Evolutionary conservation across 257 asterid genomes (phyloP).

Genomic region (Jaltomata sinuosa): DNA sequence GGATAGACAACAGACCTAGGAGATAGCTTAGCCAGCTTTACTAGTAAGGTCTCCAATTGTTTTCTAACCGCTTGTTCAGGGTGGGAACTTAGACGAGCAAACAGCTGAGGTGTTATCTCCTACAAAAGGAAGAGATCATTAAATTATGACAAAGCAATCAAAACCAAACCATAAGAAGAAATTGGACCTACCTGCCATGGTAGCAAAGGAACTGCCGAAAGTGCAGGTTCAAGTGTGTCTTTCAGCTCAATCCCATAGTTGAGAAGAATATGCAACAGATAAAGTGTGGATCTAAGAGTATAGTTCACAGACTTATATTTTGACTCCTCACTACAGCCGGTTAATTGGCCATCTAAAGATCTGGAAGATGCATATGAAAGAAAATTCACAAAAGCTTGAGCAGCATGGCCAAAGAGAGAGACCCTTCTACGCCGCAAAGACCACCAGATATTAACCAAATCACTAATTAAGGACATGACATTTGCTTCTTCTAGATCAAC

Average conservation of each 20-base stretch:
- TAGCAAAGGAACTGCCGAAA: slow-evolving; percentile 74
- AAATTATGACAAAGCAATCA: slow-evolving; percentile 19
- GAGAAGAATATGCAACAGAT: slow-evolving; percentile 78
- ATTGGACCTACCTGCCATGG: slow-evolving; percentile 84
- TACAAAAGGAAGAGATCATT: slow-evolving; percentile 33
- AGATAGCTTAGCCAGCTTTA: slow-evolving; percentile 82
- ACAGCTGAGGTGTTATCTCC: slow-evolving; percentile 93
- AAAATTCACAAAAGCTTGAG: slow-evolving; percentile 77
- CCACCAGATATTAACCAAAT: slow-evolving; percentile 74
- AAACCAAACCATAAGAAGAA: slow-evolving; percentile 6
- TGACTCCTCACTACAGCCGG: slow-evolving; percentile 42
- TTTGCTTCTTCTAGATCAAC: slow-evolving; percentile 35
- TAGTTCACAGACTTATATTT: slow-evolving; percentile 52
- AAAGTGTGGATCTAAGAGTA: slow-evolving; percentile 75
- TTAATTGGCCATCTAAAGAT: slow-evolving; percentile 49
- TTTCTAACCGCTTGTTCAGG: slow-evolving; percentile 80
- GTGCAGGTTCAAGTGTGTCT: slow-evolving; percentile 75
- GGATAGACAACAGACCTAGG: slow-evolving; percentile 97
- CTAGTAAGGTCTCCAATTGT: slow-evolving; percentile 73
- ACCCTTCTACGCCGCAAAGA: slow-evolving; percentile 78
- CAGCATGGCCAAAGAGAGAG: slow-evolving; percentile 87
- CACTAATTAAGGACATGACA: slow-evolving; percentile 34
- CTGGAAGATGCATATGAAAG: slow-evolving; percentile 73
- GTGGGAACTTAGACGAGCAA: slow-evolving; percentile 93
- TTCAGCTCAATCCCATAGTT: slow-evolving; percentile 81